Evolutionary conservation across 331 rosid genomes (phyloP).

Genomic region (Malus hybrid): DNA sequence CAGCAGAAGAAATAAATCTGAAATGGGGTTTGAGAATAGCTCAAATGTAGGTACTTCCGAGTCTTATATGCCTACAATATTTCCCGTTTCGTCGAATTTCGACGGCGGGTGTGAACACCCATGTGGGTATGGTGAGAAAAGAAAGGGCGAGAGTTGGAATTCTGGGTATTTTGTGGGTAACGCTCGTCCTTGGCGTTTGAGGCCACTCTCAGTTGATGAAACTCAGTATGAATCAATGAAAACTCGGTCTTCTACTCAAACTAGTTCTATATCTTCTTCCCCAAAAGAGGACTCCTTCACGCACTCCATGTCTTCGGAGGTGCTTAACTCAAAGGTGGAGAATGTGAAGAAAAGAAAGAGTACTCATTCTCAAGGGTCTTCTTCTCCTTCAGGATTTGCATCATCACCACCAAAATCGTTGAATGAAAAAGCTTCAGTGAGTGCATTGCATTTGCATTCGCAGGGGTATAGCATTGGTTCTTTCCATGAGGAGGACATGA

Average conservation of each 20-base stretch:
- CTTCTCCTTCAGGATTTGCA: constrained; percentile 10
- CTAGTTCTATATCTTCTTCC: constrained; percentile 40
- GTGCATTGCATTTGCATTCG: constrained; percentile 34
- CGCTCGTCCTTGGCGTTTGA: constrained; percentile 35
- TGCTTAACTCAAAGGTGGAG: neutral
- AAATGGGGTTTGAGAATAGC: constrained; percentile 19
- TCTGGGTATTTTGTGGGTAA: constrained; percentile 32
- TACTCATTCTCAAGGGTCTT: constrained; percentile 21
- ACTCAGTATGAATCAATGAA: constrained; percentile 51
- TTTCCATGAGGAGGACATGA: constrained; percentile 3
- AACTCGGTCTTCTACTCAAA: constrained; percentile 36
- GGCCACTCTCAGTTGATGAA: constrained; percentile 66
- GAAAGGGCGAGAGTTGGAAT: constrained; percentile 27
- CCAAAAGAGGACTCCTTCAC: constrained; percentile 11
- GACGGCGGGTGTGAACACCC: constrained; percentile 50
- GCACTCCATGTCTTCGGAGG: constrained; percentile 29
- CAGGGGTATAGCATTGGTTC: constrained; percentile 31
- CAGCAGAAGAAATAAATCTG: constrained; percentile 45
- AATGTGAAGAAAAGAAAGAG: constrained; percentile 19
- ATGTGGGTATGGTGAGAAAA: constrained; percentile 49
- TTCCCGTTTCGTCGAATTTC: constrained; percentile 46
- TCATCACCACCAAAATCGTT: too few species aligned
- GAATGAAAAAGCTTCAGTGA: constrained; percentile 28
- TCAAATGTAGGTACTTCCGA: constrained; percentile 28
- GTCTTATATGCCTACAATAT: constrained; percentile 50